These are phyloP conservation scores for Salvia hispanica DNA, from an alignment of 257 asterid genomes.

Conservation along the genomic window DNA sequence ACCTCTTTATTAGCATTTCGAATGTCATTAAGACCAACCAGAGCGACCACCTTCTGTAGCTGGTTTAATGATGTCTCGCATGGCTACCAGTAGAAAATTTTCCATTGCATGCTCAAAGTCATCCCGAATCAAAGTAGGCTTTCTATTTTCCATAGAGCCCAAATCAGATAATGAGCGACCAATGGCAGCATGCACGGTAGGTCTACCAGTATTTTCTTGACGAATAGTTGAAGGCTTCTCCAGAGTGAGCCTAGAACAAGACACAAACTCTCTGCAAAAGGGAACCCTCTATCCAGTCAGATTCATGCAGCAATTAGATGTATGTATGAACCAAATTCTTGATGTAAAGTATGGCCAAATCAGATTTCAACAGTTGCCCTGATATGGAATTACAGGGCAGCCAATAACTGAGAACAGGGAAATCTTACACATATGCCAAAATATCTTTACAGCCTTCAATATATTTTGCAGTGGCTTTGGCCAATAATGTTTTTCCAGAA, in stretches of 20 bases:
- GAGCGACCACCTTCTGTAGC: slow-evolving; percentile 70
- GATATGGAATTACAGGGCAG: too few relatives aligned
- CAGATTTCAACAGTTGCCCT: too few relatives aligned
- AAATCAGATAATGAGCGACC: slow-evolving; percentile 66
- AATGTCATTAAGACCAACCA: slow-evolving; percentile 92
- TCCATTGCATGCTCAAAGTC: slow-evolving; percentile 84
- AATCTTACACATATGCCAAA: too few relatives aligned
- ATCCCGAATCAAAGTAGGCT: slow-evolving; percentile 59
- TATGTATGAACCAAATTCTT: slow-evolving; percentile 9
- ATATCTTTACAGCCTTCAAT: too few relatives aligned
- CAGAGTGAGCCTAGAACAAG: slow-evolving; percentile 79
- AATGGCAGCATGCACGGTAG: slow-evolving; percentile 90
- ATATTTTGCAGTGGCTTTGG: too few relatives aligned
- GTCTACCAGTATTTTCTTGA: slow-evolving; percentile 83
- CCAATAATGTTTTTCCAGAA: too few relatives aligned
- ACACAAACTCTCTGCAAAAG: slow-evolving; percentile 60
- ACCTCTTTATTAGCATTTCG: slow-evolving; percentile 82
- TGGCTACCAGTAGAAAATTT: slow-evolving; percentile 88
- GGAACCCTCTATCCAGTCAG: slow-evolving; percentile 36
- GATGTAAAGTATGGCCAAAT: slow-evolving; percentile 15
- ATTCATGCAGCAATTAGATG: slow-evolving; percentile 14
- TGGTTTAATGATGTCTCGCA: slow-evolving; percentile 91
- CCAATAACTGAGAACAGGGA: too few relatives aligned
- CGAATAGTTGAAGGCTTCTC: slow-evolving; percentile 79
- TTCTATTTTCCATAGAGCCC: slow-evolving; percentile 41